A percentile compares a stretch with the other conserved stretches of the same genome.
Evolutionary conservation across 495 filamentous ascomycete species (phyloP).

Genomic region (Aspergillus egyptiacus): DNA sequence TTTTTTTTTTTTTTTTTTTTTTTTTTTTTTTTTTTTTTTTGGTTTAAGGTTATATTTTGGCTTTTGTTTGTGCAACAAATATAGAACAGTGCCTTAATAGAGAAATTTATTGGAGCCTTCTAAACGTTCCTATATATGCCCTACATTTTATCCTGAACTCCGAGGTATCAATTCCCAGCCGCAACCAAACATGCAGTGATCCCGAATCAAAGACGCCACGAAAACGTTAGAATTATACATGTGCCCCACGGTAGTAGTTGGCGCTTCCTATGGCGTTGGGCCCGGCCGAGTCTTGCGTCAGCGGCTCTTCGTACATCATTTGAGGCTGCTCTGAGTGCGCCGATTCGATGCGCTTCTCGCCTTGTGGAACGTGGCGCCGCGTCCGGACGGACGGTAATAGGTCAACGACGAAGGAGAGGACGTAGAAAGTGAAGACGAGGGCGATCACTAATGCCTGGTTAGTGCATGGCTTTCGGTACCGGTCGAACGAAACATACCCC

Average conservation of each 20-base stretch:
- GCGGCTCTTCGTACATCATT: slow-evolving; percentile 31
- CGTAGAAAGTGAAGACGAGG: slow-evolving; percentile 84
- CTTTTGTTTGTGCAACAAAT: too few relatives aligned
- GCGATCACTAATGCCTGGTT: slow-evolving; percentile 54
- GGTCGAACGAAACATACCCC: slow-evolving; percentile 41
- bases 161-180: background rate
- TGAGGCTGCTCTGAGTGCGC: slow-evolving; percentile 10
- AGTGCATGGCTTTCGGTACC: background rate
- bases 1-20: too few relatives aligned
- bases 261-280: slow-evolving; percentile 25
- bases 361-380: slow-evolving; percentile 45
- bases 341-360: slow-evolving; percentile 34
- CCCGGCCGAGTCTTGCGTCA: slow-evolving; percentile 37
- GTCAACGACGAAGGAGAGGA: slow-evolving; percentile 85
- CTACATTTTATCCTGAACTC: background rate
- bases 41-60: too few relatives aligned
- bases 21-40: too few relatives aligned
- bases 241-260: slow-evolving; percentile 28
- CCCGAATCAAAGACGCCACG: background rate
- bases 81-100: too few relatives aligned
- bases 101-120: background rate
- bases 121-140: slow-evolving; percentile 6
- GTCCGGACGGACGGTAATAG: slow-evolving; percentile 72
- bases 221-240: background rate
- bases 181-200: background rate